Base-by-base conservation (phyloP, 768 basidiomycete genomes). In the Suillus alpinus region DNA sequence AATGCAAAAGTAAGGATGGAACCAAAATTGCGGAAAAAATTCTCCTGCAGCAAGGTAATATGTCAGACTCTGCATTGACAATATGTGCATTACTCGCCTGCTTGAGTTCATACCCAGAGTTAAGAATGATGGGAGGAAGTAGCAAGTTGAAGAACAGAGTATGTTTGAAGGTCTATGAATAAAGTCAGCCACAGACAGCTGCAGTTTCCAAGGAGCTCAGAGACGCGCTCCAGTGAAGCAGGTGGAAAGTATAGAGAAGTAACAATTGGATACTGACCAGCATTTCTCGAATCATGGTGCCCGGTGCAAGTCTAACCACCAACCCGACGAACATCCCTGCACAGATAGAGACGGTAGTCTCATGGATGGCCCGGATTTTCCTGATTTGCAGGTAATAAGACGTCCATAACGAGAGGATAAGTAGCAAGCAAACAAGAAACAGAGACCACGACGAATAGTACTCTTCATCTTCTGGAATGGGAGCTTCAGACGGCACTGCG, bases 341-440 rank as follows among this genome's bases (percentile, higher is more conserved):
- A 70, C 95, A 86, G 65, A 98, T 94, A 23, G 95, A 91, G 20
- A 99, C 92, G 34, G 98, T 80, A 0, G 97, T 99, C 77, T 99
- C 97, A 68, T 99, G 95, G 13, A 99, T 85, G 18, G 93, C 91
- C 59, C 95, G 86, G 77, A 99, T 99, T 55, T 91, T 84, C 73
- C 95, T 94, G 70, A 98, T 93, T 81, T 98, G 95, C 4, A 99
- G 86, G 70, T 98, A 98, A 78, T 99, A 99, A 31, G 93, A 95
- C 23, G 94, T 97, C 85, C 89, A 93, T 60, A 99, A 84, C 8
- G 96, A 97, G 64, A 97, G 80, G 58, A 98, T 91, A 62, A 99
- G 89, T 37, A 99, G 87, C 63, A 93, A 75, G 79, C 93, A 93
- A 67, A 94, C 93, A 57, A 95, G 88, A 74, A 94, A 92, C 23